A percentile compares a stretch with the other conserved stretches of the same genome.
These are phyloP conservation scores for Cryptococcus maquisensis DNA, from an alignment of 1,284 basidiomycete genomes.

Conservation along the genomic window DNA sequence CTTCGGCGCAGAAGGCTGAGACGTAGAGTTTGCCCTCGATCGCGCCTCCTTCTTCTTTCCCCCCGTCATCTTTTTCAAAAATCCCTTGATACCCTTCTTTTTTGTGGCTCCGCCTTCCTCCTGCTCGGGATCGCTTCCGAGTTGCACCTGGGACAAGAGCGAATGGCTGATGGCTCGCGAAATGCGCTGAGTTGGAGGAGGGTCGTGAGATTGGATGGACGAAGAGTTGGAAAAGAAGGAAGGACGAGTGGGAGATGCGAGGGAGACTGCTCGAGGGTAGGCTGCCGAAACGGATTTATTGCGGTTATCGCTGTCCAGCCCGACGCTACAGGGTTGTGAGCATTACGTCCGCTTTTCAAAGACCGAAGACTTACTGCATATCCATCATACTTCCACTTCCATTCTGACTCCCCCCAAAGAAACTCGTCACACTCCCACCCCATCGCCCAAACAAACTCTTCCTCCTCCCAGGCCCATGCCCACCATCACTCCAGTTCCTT, in stretches of 20 bases:
- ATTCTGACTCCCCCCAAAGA: slow-evolving; percentile 75
- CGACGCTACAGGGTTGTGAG: slow-evolving; percentile 28
- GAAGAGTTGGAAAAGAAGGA: slow-evolving; percentile 37
- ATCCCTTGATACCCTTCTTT: slow-evolving; percentile 67
- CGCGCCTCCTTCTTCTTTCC: slow-evolving; percentile 6
- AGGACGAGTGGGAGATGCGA: slow-evolving; percentile 41
- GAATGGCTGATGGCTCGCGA: slow-evolving; percentile 27
- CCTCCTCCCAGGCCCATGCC: slow-evolving; percentile 17
- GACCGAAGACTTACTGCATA: slow-evolving; percentile 70
- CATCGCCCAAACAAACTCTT: slow-evolving; percentile 56
- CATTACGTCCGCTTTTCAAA: not conserved
- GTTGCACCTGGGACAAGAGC: slow-evolving; percentile 30
- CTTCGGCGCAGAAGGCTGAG: not conserved
- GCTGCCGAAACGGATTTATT: slow-evolving; percentile 28
- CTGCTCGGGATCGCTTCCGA: slow-evolving; percentile 18
- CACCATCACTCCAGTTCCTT: slow-evolving; percentile 24
- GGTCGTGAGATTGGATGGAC: slow-evolving; percentile 14
- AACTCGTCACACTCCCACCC: slow-evolving; percentile 67
- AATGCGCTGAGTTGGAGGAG: slow-evolving; percentile 4
- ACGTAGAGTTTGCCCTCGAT: slow-evolving; percentile 8
- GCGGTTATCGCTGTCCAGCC: slow-evolving; percentile 43
- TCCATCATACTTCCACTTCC: slow-evolving; percentile 81
- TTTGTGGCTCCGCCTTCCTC: slow-evolving; percentile 13
- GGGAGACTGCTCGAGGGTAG: slow-evolving; percentile 38
- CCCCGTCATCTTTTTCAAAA: slow-evolving; percentile 65